Evolutionary conservation across 2,329 filamentous ascomycete genomes (phyloP).

Genomic region (Epichloe elymi): DNA sequence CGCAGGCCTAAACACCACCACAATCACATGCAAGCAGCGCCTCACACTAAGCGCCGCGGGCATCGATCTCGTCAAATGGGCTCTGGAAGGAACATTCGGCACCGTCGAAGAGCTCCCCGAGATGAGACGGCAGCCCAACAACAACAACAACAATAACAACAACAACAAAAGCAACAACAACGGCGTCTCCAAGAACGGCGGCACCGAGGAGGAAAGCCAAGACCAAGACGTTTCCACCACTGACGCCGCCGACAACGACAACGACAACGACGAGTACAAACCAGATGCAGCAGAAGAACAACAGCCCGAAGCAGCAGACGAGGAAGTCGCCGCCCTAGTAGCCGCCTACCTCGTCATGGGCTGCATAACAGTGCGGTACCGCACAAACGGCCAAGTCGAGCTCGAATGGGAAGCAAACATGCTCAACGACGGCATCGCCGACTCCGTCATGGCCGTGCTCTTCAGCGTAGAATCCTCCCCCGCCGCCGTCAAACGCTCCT

Average conservation of each 20-base stretch:
- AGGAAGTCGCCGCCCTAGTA: conserved; percentile 44
- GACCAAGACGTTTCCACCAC: neutral
- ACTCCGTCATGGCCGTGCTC: conserved; percentile 86
- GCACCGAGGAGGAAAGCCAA: conserved; percentile 21
- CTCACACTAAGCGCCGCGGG: conserved; percentile 79
- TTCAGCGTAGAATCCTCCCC: conserved; percentile 83
- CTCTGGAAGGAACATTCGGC: conserved; percentile 86
- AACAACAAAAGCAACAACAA: conserved; percentile 11
- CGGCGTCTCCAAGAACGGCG: conserved; percentile 20
- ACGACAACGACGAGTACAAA: conserved; percentile 18
- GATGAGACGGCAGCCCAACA: conserved; percentile 25
- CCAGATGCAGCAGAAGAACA: conserved; percentile 11
- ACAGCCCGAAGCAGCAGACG: conserved; percentile 45
- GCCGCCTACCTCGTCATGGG: conserved; percentile 71
- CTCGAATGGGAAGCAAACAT: conserved; percentile 97
- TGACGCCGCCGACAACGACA: neutral
- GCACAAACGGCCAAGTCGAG: conserved; percentile 65
- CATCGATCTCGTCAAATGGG: conserved; percentile 85
- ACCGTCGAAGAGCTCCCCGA: conserved; percentile 58
- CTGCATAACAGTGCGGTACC: conserved; percentile 71
- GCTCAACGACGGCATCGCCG: conserved; percentile 95
- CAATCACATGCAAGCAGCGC: conserved; percentile 83
- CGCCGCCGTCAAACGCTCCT: conserved; percentile 70
- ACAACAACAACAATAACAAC: conserved; percentile 9
- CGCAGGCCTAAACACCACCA: conserved; percentile 91